Evolutionary conservation across 108 stramenopile genomes (phyloP).

Genomic region (Cyclostephanos tholiformis): DNA sequence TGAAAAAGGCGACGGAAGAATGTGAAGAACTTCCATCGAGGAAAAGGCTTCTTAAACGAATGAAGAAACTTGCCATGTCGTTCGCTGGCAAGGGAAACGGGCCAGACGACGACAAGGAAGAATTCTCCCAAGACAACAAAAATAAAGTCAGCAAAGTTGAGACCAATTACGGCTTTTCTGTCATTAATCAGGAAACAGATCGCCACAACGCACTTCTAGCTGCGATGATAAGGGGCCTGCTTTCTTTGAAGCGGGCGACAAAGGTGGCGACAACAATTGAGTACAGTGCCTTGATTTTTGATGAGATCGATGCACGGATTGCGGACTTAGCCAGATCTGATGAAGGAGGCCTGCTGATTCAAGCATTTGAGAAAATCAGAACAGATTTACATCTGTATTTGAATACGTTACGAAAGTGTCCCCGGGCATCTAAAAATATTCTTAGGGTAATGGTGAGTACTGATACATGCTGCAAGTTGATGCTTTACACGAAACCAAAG

Average conservation of each 20-base stretch:
- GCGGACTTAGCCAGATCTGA: slow-evolving; percentile 30
- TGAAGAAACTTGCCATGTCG: slow-evolving; percentile 58
- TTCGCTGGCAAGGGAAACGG: slow-evolving; percentile 23
- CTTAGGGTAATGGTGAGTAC: slow-evolving; percentile 40
- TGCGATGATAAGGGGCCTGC: slow-evolving; percentile 61
- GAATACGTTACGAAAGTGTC: slow-evolving; percentile 16
- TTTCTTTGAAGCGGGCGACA: slow-evolving; percentile 34
- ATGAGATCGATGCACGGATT: slow-evolving; percentile 31
- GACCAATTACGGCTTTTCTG: slow-evolving; percentile 49
- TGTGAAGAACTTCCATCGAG: slow-evolving; percentile 67
- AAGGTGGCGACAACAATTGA: slow-evolving; percentile 22
- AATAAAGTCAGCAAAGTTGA: neutral
- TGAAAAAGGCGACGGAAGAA: slow-evolving; percentile 22
- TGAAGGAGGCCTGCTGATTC: slow-evolving; percentile 20
- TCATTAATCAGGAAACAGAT: slow-evolving; percentile 63
- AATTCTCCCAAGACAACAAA: slow-evolving; percentile 20
- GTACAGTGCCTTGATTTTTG: slow-evolving; percentile 20
- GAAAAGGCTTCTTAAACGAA: slow-evolving; percentile 72
- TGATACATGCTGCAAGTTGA: neutral
- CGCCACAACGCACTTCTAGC: slow-evolving; percentile 63
- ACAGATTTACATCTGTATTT: slow-evolving; percentile 34
- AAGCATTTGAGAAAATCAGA: slow-evolving; percentile 27
- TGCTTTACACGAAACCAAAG: neutral
- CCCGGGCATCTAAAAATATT: slow-evolving; percentile 54
- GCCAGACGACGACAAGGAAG: slow-evolving; percentile 27